Base-by-base conservation (phyloP, 208 protist genomes). In the Trypanosoma lewisi region DNA sequence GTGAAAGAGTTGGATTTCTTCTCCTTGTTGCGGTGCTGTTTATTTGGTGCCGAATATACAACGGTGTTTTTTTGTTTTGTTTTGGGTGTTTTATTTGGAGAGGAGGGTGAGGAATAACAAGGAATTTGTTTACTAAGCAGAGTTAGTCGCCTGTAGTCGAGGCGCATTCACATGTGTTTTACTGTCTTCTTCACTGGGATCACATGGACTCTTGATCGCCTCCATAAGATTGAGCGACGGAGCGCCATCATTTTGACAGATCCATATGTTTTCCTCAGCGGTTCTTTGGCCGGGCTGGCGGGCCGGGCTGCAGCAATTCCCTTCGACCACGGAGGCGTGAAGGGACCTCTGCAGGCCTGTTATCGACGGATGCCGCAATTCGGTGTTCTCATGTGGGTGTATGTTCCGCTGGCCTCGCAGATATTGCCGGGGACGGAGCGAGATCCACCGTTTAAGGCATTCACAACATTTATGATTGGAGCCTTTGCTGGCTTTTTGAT, bases 301-400 rank as follows among this genome's bases (percentile, higher is more conserved):
- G 90, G 80, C 23, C 82, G 90, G 4, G 70, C 70, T 7, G 77
- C 67, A 4, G 84, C 70, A 9, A 25, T 93, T 42, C 71, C 84
- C 21, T 77, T 92, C 59, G 89, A 95, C 48, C 63, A 78, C 21
- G 89, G 89, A 5, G 86, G 89, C 16, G 50, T 76, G n/a, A 93
- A 95, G 55, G 89, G 89, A 39, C 36, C 79, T 16, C 41, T 50
- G 55, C 84, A 92, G 68, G 80, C 86, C 6, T 70, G 89, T 16
- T 70, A 70, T 27, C 82, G 89, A 4, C 85, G 89, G 34, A 83
- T 80, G 63, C 82, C 78, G 23, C 89, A 95, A 71, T 85, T 90
- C 47, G 89, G 89, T 0, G 51, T 85, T 25, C 77, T 95, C 17
- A 91, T 95, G 86, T 92, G 89, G 89, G 78, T 95, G 47, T 95